Percentiles rank a stretch among this genome's conserved stretches.
phyloP scores from a whole-genome alignment of 148 eudicot genomes.

The Selenicereus undatus region DNA sequence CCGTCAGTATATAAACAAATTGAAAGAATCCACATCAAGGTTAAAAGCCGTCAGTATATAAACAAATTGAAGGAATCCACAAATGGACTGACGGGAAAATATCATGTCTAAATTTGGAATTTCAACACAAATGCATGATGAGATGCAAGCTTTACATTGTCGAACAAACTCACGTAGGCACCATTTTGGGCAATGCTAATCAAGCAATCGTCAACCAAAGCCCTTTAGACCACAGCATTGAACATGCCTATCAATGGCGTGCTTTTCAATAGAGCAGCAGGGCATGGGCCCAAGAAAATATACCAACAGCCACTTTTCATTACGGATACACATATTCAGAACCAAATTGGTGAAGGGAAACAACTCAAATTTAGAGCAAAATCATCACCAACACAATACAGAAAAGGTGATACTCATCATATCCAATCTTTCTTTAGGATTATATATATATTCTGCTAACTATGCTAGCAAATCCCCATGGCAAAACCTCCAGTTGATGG shows the following conservation, averaged over 20 bases:
- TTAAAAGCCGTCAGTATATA: no score
- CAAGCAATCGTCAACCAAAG: background rate
- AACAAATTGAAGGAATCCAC: no score
- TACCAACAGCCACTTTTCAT: background rate
- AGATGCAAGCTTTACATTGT: background rate
- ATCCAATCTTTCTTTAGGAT: conserved; percentile 10
- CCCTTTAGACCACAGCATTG: background rate
- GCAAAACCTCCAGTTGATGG: background rate
- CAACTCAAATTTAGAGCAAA: background rate
- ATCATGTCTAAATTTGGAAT: background rate
- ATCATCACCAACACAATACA: conserved; percentile 4
- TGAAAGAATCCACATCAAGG: no score
- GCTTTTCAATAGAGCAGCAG: background rate
- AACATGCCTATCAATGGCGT: background rate
- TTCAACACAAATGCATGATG: background rate
- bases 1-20: no score
- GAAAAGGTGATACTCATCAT: background rate
- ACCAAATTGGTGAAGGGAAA: conserved; percentile 1
- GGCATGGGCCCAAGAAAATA: background rate
- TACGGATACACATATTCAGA: background rate
- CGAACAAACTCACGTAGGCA: background rate
- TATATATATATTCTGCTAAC: conserved; percentile 5
- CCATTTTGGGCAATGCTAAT: background rate
- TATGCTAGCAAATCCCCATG: conserved; percentile 1
- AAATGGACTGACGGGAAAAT: no score